Conservation (phyloP, 1,284 basidiomycete species). For the Boletellus sp. region DNA sequence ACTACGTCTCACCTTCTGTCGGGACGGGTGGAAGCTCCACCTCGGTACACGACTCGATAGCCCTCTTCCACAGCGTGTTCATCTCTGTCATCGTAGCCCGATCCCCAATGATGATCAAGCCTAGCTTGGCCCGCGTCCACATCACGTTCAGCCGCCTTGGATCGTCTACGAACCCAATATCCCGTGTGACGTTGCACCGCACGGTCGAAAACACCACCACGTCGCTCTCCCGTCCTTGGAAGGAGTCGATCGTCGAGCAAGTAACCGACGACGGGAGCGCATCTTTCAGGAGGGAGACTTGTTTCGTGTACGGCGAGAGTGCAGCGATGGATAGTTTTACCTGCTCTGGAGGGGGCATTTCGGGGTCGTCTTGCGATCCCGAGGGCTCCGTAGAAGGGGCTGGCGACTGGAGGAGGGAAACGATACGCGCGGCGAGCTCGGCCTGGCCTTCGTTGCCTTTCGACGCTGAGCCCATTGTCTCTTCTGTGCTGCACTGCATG, state of each 20-base stretch:
- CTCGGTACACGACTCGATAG: constrained; percentile 44
- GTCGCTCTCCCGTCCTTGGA: constrained; percentile 74
- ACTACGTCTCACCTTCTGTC: not conserved
- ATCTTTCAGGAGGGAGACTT: constrained; percentile 44
- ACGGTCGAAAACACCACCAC: constrained; percentile 72
- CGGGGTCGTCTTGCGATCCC: not conserved
- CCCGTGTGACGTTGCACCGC: constrained; percentile 53
- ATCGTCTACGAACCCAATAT: constrained; percentile 64
- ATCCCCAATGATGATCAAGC: constrained; percentile 65
- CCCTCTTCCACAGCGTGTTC: constrained; percentile 49
- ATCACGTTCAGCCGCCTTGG: constrained; percentile 68
- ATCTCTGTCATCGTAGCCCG: constrained; percentile 47
- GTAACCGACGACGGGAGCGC: constrained; percentile 40
- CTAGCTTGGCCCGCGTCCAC: constrained; percentile 66
- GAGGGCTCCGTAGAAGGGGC: constrained; percentile 1
- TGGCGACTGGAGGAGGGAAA: constrained; percentile 18
- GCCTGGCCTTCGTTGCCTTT: constrained; percentile 61
- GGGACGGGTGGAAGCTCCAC: constrained; percentile 17
- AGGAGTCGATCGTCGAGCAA: constrained; percentile 66
- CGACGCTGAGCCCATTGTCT: constrained; percentile 56
- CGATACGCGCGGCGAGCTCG: constrained; percentile 37
- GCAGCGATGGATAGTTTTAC: constrained; percentile 43
- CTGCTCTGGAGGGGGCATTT: not conserved
- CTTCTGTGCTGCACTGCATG: constrained; percentile 52
- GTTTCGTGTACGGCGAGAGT: constrained; percentile 59